A percentile compares a stretch with the other conserved stretches of the same genome.
These are phyloP conservation scores for Mortierella claussenii DNA, from an alignment of 192 early-diverging fungal genomes.

Conservation along the genomic window DNA sequence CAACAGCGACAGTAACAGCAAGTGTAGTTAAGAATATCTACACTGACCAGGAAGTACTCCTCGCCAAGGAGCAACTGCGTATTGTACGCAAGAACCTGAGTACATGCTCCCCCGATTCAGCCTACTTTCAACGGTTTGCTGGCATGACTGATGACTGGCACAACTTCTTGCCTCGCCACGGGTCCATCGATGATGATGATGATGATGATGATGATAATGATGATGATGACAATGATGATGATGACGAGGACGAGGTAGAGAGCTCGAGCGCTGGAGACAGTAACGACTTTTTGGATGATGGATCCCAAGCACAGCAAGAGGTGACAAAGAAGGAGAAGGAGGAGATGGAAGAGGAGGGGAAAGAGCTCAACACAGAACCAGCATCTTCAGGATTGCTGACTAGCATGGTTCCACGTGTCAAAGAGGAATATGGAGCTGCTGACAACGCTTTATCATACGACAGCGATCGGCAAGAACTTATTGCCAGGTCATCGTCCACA, in stretches of 20 bases:
- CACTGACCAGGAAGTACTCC: constrained; percentile 9
- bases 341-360: not conserved
- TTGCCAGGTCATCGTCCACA: not conserved
- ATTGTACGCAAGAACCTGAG: constrained; percentile 25
- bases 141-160: constrained; percentile 27
- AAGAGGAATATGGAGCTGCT: too few species aligned
- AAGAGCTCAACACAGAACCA: too few species aligned
- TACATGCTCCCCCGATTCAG: constrained; percentile 16
- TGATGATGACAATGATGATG: not conserved
- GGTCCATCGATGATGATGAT: not conserved
- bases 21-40: not conserved
- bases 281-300: too few species aligned
- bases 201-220: not conserved
- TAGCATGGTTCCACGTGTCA: too few species aligned
- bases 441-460: too few species aligned
- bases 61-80: constrained; percentile 29
- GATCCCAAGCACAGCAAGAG: too few species aligned
- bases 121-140: constrained; percentile 24
- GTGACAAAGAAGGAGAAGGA: too few species aligned
- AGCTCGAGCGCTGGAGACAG: too few species aligned
- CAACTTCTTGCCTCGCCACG: constrained; percentile 27
- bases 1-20: not conserved
- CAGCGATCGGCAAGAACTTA: not conserved
- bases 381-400: too few species aligned
- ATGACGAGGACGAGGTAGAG: not conserved